Evolutionary conservation across 768 basidiomycete genomes (phyloP).

Genomic region (Hericium erinaceus): DNA sequence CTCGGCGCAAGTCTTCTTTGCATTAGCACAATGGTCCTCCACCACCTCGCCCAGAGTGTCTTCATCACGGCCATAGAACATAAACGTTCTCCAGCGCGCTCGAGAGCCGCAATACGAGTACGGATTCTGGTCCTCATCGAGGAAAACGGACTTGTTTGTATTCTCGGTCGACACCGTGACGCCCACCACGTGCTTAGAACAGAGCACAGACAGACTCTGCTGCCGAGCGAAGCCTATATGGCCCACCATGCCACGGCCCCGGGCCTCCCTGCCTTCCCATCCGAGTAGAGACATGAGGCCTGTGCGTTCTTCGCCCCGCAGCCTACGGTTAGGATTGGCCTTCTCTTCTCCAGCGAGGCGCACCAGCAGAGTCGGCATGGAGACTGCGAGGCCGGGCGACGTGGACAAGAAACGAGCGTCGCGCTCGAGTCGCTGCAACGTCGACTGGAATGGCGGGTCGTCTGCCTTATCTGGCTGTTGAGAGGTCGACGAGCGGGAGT

Average conservation of each 20-base stretch:
- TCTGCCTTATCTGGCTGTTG: no score
- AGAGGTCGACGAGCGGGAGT: background rate
- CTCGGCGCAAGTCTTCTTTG: conserved; percentile 28
- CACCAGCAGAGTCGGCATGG: conserved; percentile 38
- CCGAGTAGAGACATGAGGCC: conserved; percentile 48
- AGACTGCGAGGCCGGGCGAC: conserved; percentile 39
- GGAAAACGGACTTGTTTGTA: no score
- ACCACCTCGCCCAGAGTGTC: conserved; percentile 35
- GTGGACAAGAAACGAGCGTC: conserved; percentile 39
- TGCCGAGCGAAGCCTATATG: conserved; percentile 45
- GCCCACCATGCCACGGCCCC: conserved; percentile 36
- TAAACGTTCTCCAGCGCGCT: conserved; percentile 37
- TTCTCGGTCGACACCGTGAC: no score
- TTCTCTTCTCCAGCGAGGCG: conserved; percentile 44
- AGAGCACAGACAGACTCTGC: conserved; percentile 46
- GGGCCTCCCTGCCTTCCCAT: conserved; percentile 42
- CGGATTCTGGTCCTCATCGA: conserved; percentile 8
- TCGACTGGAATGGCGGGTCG: conserved; percentile 28
- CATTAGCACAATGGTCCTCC: conserved; percentile 21
- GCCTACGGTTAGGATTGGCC: conserved; percentile 24
- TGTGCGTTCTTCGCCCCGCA: conserved; percentile 49
- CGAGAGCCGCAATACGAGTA: conserved; percentile 34
- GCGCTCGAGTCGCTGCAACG: conserved; percentile 33
- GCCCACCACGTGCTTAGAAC: conserved; percentile 29
- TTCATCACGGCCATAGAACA: conserved; percentile 19